Evolutionary conservation across 257 asterid genomes (phyloP).

Genomic region (Fraxinus pennsylvanica): DNA sequence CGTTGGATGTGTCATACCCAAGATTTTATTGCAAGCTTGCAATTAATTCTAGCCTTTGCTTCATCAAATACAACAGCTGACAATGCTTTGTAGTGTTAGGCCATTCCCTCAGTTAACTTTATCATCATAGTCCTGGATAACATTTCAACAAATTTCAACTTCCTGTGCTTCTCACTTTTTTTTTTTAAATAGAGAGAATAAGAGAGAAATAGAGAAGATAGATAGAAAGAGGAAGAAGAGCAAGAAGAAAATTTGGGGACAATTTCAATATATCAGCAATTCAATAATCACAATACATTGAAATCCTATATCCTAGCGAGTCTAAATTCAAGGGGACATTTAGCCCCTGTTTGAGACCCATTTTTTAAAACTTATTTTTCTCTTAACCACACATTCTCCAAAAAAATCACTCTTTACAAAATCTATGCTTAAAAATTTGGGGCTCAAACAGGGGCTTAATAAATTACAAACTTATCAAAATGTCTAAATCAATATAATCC

Average conservation of each 20-base stretch:
- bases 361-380: too few species aligned
- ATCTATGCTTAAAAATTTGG: too few species aligned
- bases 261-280: background rate
- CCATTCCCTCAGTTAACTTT: slow-evolving; percentile 71
- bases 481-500: background rate
- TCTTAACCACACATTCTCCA: too few species aligned
- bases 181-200: too few species aligned
- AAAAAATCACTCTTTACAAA: too few species aligned
- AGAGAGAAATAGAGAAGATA: background rate
- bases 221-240: background rate
- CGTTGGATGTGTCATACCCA: slow-evolving; percentile 81
- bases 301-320: background rate
- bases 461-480: background rate
- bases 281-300: background rate
- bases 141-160: slow-evolving; percentile 75
- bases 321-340: background rate
- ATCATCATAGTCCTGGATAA: slow-evolving; percentile 62
- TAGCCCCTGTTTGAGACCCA: too few species aligned
- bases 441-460: too few species aligned
- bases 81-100: slow-evolving; percentile 59
- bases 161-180: slow-evolving; percentile 1
- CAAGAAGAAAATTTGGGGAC: background rate
- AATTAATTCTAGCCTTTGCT: slow-evolving; percentile 66
- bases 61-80: slow-evolving; percentile 74
- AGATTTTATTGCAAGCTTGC: slow-evolving; percentile 78